Base-by-base conservation (phyloP, 2,329 filamentous ascomycete species). In the Parasarocladium wereldwijsianum region DNA sequence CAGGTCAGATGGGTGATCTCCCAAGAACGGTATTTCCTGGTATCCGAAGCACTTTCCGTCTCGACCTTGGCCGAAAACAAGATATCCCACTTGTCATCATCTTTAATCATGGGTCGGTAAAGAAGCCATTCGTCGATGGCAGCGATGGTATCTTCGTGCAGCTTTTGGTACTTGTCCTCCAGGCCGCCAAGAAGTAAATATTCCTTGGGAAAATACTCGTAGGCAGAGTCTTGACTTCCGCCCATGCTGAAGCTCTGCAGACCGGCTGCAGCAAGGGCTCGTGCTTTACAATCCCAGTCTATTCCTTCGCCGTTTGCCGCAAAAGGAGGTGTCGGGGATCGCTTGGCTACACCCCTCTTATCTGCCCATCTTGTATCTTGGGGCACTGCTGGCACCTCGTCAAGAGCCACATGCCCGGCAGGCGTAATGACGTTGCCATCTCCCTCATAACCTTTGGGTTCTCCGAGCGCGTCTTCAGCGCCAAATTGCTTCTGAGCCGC, bases 101-200 rank as follows among this genome's bases (percentile, higher is more conserved):
- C 66, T 6, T 72, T 66, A 13, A 73, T 66, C 70, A 90, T 78
- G 1, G 85, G 84, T 5, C 77, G 68, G 53, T 72, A 93, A 34
- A 93, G 69, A 8, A 93, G 62, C 49, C 80, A 66, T 38, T 83
- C 64, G 39, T 79, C 78, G 20, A 77, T 70, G 0, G 72, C 72
- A 5, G 76, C 68, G 17, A 76, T 67, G 4, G 73, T 67, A 33
- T 68, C 69, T 34, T 76, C 62, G 46, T 92, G 84, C 53, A 93
- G 67, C 13, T 64, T 66, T 36, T 65, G 61, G 50, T 92, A 92
- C 46, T 84, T 80, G 17, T 64, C 55, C 37, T 76, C 70, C 2
- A 74, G 61, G 1, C 84, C 85, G 34, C 82, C 81, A 3, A 93
- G 66, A 5, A 93, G 65, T 9, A 90, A 55, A 44, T 77, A 79